These are phyloP conservation scores for Diplodia intermedia DNA, from an alignment of 2,329 filamentous ascomycete species.

Conservation along the genomic window DNA sequence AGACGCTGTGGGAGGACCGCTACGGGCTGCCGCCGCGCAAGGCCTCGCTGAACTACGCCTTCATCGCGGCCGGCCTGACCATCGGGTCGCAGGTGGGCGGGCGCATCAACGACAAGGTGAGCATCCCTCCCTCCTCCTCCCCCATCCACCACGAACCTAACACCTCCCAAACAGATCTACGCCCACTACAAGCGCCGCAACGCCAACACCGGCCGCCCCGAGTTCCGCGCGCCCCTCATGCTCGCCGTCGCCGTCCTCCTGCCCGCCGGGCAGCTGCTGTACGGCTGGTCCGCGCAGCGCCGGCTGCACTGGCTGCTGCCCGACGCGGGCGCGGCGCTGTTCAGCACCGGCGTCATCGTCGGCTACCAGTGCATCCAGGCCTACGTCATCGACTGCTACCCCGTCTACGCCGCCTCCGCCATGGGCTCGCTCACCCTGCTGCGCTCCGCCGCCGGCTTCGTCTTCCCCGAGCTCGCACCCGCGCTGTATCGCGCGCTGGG, in stretches of 20 bases:
- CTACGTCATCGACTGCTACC: conserved; percentile 37
- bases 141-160: conserved; percentile 42
- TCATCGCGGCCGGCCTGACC: conserved; percentile 67
- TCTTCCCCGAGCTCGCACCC: conserved; percentile 56
- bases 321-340: conserved; percentile 34
- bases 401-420: conserved; percentile 57
- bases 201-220: conserved; percentile 51
- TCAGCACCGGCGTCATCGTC: conserved; percentile 36
- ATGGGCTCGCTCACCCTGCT: conserved; percentile 59
- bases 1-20: conserved; percentile 60
- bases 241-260: conserved; percentile 60
- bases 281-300: conserved; percentile 63
- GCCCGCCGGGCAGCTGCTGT: conserved; percentile 62
- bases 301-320: conserved; percentile 48
- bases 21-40: conserved; percentile 65
- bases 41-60: conserved; percentile 68
- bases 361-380: conserved; percentile 38
- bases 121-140: neutral
- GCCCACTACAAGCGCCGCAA: conserved; percentile 57
- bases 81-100: conserved; percentile 53
- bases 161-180: conserved; percentile 33
- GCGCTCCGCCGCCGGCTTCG: conserved; percentile 54
- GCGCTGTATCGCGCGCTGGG: conserved; percentile 53
- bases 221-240: conserved; percentile 59
- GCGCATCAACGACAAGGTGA: conserved; percentile 62